Evolutionary conservation across 441 rosid species (phyloP), one percentile per base, ranked within the genome.

Genomic region (Gossypium lobatum): DNA sequence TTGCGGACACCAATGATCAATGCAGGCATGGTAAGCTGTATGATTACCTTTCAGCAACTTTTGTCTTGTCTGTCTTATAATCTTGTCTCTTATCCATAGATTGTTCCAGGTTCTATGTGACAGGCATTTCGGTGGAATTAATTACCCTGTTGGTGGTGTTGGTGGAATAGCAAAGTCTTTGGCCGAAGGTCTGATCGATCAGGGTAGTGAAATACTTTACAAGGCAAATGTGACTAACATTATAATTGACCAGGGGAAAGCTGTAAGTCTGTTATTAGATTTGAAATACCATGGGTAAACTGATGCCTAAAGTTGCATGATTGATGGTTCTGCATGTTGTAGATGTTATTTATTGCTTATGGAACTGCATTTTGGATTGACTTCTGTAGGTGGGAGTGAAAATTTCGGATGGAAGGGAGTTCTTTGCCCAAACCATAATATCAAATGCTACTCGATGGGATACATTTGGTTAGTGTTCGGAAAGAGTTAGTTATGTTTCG

Each of bases 381-480:
- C 74, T 59, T 78, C 80, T 78, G 77, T 80, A 95, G 99, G 88
- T 90, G 4, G 98, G 99, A 76, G 97, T 90, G 60, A 85, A 85
- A 88, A 87, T 95, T 53, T 89, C 96, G 55, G 95, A 91, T 84
- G 97, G 98, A 80, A 87, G 96, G 80, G 82, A 90, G 64, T 80
- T 89, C 82, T 91, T 79, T 9, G 90, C 93, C 50, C 86, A 85
- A 79, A 95, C 97, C n/a, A 76, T 93, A 79, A 86, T 95, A 74
- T 95, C 99, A 74, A 95, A 93, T 83, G 98, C 98, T 74, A 93
- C 98, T 46, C 91, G 98, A 89, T 95, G 99, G 99, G 98, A 91
- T 80, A 95, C 99, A 26, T 95, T 95, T 79, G 97, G 99, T 95
- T 81, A 81, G 98, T 80, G 42, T 64, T 71, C 2, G 50, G 57